A percentile compares a stretch with the other conserved stretches of the same genome.
Evolutionary conservation across 345 rosid species (phyloP).

Genomic region (Odontarrhena argentea): DNA sequence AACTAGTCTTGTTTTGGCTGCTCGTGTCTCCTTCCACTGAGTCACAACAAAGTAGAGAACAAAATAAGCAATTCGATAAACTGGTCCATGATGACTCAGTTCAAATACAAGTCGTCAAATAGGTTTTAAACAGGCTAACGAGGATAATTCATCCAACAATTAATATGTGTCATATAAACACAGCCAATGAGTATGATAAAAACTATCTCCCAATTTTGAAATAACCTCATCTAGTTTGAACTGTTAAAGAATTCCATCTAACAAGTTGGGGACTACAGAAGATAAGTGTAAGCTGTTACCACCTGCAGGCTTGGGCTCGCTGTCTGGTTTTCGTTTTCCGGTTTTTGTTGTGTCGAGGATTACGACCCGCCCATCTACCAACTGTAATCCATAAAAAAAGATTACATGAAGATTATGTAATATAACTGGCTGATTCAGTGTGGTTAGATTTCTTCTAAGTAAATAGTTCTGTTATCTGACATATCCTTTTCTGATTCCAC

Average conservation of each 20-base stretch:
- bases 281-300: slow-evolving; percentile 35
- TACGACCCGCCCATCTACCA: slow-evolving; percentile 59
- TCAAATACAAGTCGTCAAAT: not conserved
- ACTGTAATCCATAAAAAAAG: slow-evolving; percentile 44
- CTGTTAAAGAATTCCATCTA: not conserved
- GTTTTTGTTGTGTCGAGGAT: slow-evolving; percentile 46
- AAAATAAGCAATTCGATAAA: not conserved
- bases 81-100: not conserved
- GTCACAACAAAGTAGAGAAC: slow-evolving; percentile 11
- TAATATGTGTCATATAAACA: not conserved
- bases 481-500: not conserved
- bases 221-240: slow-evolving; percentile 7
- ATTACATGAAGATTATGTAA: not conserved
- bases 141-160: slow-evolving; percentile 10
- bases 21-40: slow-evolving; percentile 9
- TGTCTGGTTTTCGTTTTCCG: slow-evolving; percentile 17
- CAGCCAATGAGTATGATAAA: not conserved
- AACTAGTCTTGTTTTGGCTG: slow-evolving; percentile 6
- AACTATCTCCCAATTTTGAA: not conserved
- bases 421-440: slow-evolving; percentile 8
- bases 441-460: not conserved
- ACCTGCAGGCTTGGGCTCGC: slow-evolving; percentile 25
- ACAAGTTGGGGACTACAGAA: slow-evolving; percentile 4
- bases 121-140: not conserved
- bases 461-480: not conserved